Evolutionary conservation across 305 asterid genomes (phyloP).

Genomic region (Fraxinus xanthoxyloides): DNA sequence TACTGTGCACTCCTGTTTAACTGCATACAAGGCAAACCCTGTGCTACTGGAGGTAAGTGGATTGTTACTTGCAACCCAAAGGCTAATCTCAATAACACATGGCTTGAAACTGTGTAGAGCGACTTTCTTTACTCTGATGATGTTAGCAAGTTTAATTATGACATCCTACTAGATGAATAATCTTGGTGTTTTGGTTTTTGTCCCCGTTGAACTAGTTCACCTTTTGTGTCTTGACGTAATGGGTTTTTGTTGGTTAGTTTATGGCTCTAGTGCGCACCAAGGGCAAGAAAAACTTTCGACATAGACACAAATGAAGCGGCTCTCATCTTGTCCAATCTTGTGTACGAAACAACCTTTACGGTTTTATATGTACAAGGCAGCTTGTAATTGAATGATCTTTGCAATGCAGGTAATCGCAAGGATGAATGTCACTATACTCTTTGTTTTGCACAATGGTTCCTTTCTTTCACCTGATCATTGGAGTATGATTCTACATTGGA

Average conservation of each 20-base stretch:
- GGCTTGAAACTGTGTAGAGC: conserved; percentile 64
- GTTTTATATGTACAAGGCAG: background rate
- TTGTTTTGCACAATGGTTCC: background rate
- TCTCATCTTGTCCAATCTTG: background rate
- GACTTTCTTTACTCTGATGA: conserved; percentile 7
- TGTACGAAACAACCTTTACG: background rate
- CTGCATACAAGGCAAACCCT: too few species aligned
- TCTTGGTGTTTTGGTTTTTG: background rate
- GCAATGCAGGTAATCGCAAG: background rate
- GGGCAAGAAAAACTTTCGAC: conserved; percentile 77
- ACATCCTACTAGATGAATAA: background rate
- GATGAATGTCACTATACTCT: background rate
- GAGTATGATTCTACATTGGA: background rate
- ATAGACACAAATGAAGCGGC: conserved; percentile 97
- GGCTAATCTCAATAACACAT: too few species aligned
- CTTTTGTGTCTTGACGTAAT: conserved; percentile 7
- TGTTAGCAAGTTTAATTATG: background rate
- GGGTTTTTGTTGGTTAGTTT: conserved; percentile 38
- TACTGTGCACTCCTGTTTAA: too few species aligned
- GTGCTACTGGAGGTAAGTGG: too few species aligned
- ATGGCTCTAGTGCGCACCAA: conserved; percentile 16
- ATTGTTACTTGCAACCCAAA: too few species aligned
- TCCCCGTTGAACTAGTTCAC: background rate
- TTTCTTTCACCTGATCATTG: background rate
- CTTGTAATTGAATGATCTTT: background rate